phyloP scores from a whole-genome alignment of 768 basidiomycete species.

The Agaricus blazei region DNA sequence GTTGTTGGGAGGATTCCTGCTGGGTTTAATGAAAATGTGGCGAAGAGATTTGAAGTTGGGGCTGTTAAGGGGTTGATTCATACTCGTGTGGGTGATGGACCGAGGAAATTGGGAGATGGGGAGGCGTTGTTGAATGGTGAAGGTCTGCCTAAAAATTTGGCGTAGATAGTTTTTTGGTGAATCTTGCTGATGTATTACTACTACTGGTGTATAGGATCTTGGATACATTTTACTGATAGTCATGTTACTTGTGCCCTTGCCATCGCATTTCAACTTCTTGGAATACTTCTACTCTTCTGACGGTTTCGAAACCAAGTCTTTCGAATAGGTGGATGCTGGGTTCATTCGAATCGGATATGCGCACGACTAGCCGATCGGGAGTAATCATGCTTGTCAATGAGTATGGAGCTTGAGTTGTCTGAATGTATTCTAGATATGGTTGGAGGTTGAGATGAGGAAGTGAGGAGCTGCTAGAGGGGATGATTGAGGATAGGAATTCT shows the following conservation, averaged over 20 bases:
- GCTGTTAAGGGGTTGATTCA: slow-evolving; percentile 89
- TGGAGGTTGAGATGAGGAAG: not conserved
- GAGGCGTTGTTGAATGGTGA: slow-evolving; percentile 63
- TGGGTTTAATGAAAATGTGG: slow-evolving; percentile 78
- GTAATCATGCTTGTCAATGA: slow-evolving; percentile 29
- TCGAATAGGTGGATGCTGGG: slow-evolving; percentile 71
- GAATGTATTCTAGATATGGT: slow-evolving; percentile 3
- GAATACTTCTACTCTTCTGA: slow-evolving; percentile 69
- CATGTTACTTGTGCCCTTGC: not conserved
- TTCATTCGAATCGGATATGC: slow-evolving; percentile 65
- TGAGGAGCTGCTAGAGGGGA: not conserved
- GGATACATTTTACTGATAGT: too few species aligned
- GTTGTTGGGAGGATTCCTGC: slow-evolving; percentile 46
- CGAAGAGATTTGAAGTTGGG: slow-evolving; percentile 65
- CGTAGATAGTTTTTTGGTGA: slow-evolving; percentile 17
- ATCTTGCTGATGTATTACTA: not conserved
- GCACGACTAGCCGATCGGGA: slow-evolving; percentile 51
- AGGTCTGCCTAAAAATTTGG: slow-evolving; percentile 62
- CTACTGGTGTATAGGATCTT: too few species aligned
- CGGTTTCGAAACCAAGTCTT: slow-evolving; percentile 69
- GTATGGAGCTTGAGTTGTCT: slow-evolving; percentile 7
- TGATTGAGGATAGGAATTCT: slow-evolving; percentile 16
- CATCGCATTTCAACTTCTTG: slow-evolving; percentile 80
- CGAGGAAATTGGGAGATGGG: slow-evolving; percentile 55
- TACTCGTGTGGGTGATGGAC: slow-evolving; percentile 90